Base-by-base conservation (phyloP, 495 filamentous ascomycete genomes). In the Pyrenula massariospora region DNA sequence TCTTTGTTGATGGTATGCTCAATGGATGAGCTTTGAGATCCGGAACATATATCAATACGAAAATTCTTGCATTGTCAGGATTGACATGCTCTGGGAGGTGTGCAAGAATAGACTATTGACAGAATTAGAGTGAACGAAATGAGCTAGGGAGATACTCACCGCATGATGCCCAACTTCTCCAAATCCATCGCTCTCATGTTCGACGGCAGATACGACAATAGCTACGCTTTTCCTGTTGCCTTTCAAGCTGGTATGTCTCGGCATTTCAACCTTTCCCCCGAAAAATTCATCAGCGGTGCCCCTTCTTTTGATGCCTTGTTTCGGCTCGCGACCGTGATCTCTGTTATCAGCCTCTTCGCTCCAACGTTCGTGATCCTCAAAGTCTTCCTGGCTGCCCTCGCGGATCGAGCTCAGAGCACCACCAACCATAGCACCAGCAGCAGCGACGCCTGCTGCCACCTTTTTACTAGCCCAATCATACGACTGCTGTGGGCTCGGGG, bases 401-500 rank as follows among this genome's bases (percentile, higher is more conserved):
- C 85, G 77, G 49, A 96, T 95, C 12, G 88, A 84, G 31, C 85
- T 84, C 56, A 96, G 72, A n/a, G 86, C 88, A 55, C 73, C 85
- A 21, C 88, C 88, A 24, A 91, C 80, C 19, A 77, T 86, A 20
- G 84, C 84, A 5, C 89, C 88, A n/a, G 88, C 89, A 23, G 91
- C 91, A 10, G 88, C 85, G 57, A 95, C 73, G 0, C 90, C 85
- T 11, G 89, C 89, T 0, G 78, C 82, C 22, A 94, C 85, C 53
- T 78, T 84, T 66, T 83, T 84, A 64, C 82, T 84, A 1, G 89
- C 89, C 25, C 79, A 83, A 65, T 92, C 87, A 59, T 91, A 80
- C 58, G 95, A 79, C 69, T 94, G 88, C 64, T 94, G 89, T 23
- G 91, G 91, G 63, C 88, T 94, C 10, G 91, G 88, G 3, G 90